A percentile compares a stretch with the other conserved stretches of the same genome.
These are phyloP conservation scores for Scheffersomyces insectosa DNA, from an alignment of 1,139 yeast species.

Conservation along the genomic window DNA sequence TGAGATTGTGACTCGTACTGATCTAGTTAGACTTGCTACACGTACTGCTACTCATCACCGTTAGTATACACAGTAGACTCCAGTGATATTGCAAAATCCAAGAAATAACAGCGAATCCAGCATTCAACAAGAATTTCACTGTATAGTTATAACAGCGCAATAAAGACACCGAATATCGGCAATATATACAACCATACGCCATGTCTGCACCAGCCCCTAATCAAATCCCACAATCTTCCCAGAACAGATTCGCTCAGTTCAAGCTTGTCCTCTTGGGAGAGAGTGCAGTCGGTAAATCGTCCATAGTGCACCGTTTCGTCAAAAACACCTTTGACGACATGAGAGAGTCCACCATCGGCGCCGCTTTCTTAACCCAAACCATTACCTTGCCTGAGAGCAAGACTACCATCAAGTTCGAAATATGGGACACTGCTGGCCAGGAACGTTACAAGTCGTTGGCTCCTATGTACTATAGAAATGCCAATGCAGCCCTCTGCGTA, in stretches of 20 bases:
- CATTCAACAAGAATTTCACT: too few species aligned
- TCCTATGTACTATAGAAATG: constrained; percentile 52
- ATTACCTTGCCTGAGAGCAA: constrained; percentile 21
- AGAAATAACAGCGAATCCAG: too few species aligned
- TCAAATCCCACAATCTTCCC: constrained; percentile 3
- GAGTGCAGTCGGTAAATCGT: constrained; percentile 51
- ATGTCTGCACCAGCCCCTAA: not conserved
- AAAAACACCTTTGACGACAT: constrained; percentile 88
- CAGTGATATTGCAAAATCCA: too few species aligned
- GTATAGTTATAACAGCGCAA: too few species aligned
- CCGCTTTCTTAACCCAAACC: constrained; percentile 94
- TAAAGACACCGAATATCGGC: too few species aligned
- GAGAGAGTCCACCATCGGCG: constrained; percentile 95
- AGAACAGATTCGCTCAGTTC: constrained; percentile 38
- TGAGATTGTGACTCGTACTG: too few species aligned
- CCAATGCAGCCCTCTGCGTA: constrained; percentile 36
- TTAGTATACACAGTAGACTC: too few species aligned
- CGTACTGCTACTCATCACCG: too few species aligned
- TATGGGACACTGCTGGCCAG: constrained; percentile 59
- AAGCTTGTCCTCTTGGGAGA: constrained; percentile 49
- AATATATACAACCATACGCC: too few species aligned
- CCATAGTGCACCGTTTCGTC: constrained; percentile 47
- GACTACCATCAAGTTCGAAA: constrained; percentile 38
- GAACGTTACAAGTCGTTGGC: constrained; percentile 49
- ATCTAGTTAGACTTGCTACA: too few species aligned